Evolutionary conservation across 2,329 filamentous ascomycete species (phyloP).

Genomic region (Zalaria sp.): DNA sequence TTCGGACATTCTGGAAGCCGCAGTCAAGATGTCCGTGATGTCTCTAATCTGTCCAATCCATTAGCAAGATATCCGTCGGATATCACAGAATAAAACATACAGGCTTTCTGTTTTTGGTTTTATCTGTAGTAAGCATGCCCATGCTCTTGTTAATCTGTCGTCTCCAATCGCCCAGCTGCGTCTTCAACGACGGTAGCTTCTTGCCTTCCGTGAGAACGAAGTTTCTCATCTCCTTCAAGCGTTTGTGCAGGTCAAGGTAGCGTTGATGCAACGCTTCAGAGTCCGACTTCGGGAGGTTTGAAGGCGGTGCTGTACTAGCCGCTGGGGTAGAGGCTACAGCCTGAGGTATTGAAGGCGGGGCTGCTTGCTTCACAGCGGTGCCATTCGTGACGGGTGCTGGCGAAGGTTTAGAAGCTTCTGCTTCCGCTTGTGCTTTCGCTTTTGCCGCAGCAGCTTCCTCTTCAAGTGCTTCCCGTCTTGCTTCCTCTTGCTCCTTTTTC

Average conservation of each 20-base stretch:
- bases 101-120: constrained; percentile 44
- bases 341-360: background rate
- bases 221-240: constrained; percentile 47
- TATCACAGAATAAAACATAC: constrained; percentile 24
- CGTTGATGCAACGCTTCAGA: constrained; percentile 30
- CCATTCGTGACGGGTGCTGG: background rate
- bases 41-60: constrained; percentile 25
- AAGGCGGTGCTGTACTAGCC: constrained; percentile 1
- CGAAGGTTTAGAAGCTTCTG: background rate
- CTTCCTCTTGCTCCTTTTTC: constrained; percentile 12
- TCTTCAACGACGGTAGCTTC: constrained; percentile 44
- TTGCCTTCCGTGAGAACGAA: constrained; percentile 41
- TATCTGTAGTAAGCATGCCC: constrained; percentile 57
- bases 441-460: constrained; percentile 11
- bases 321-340: background rate
- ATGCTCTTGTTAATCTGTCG: constrained; percentile 56
- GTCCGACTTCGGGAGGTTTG: constrained; percentile 9
- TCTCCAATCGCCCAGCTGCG: constrained; percentile 55
- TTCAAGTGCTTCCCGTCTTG: constrained; percentile 11
- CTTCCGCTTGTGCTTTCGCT: constrained; percentile 13
- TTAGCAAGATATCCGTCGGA: background rate
- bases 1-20: constrained; percentile 9
- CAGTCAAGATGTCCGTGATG: constrained; percentile 39
- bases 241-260: constrained; percentile 48
- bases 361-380: constrained; percentile 2